Evolutionary conservation across 768 basidiomycete species (phyloP), one percentile per base, ranked within the genome.

Genomic region (Lactifluus piperatus): DNA sequence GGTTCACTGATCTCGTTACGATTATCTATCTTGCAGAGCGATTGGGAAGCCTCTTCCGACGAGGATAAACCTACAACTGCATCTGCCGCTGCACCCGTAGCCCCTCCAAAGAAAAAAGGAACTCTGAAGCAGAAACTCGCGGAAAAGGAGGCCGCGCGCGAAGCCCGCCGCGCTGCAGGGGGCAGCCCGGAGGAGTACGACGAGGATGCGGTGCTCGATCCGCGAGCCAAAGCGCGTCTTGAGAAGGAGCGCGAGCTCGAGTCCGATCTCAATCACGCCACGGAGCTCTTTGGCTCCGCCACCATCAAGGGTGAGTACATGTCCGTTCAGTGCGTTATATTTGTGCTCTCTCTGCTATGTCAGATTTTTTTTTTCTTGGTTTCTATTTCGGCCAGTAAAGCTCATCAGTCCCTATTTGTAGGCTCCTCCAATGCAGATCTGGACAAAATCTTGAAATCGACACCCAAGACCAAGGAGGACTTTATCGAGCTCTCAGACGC

Each of bases 31-130:
- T n/a, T n/a, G 32, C 66, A 95, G 92, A 93, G 91, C 72, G 94
- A 97, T 72, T 98, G 95, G 95, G 94, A 98, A 66, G 89, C 77
- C 34, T 88, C 88, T 1, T 85, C 84, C 7, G 86, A 87, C 39
- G 91, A 91, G 54, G 81, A 84, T 54, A 76, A 80, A 48, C 72
- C 77, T 5, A 71, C n/a, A n/a, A n/a, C 34, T 10, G 30, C 76
- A 43, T 54, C 80, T 2, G 68, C 76, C 5, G 71, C 77, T 7
- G 70, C 74, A 3, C 64, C 81, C 0, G 80, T 77, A 47, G 84
- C 85, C 18, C 85, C 90, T 4, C 82, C 86, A 2, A 91, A 90
- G 77, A 95, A 97, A 75, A 97, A 94, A 74, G 92, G 91, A 54
- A 90, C 87, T 1, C 72, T 97, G 64, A 97, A 97, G 72, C 82